These are phyloP conservation scores for Populus tremula DNA, from an alignment of 345 rosid species.

Conservation along the genomic window DNA sequence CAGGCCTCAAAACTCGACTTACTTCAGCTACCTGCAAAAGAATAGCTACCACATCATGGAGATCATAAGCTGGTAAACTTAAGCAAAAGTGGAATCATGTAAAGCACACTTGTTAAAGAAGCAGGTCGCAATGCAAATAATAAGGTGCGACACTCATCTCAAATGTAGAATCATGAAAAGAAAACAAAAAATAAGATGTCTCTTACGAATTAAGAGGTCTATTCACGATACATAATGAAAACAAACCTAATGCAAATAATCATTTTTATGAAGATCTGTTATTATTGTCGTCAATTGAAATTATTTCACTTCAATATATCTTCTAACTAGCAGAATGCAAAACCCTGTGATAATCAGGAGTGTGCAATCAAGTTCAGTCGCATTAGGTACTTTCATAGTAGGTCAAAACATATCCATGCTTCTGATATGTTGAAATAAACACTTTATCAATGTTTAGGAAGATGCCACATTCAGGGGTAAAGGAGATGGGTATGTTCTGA, in stretches of 20 bases:
- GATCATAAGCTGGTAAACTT: neutral
- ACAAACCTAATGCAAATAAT: too few relatives aligned
- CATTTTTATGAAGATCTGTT: too few relatives aligned
- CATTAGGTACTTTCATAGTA: neutral
- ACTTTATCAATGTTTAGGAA: neutral
- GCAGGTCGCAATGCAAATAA: neutral
- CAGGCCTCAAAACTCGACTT: conserved; percentile 80
- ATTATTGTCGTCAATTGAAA: too few relatives aligned
- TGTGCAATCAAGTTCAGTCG: neutral
- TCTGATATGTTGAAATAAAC: neutral
- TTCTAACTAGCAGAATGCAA: too few relatives aligned
- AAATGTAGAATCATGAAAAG: neutral
- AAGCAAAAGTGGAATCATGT: neutral
- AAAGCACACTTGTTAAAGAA: neutral
- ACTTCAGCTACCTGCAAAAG: conserved; percentile 70
- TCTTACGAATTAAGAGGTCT: too few relatives aligned
- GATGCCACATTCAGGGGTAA: neutral
- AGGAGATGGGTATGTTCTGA: neutral
- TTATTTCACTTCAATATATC: too few relatives aligned
- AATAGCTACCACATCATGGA: neutral
- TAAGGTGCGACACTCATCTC: neutral
- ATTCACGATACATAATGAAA: too few relatives aligned
- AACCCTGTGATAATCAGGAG: neutral
- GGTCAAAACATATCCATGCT: neutral
- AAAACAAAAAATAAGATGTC: too few relatives aligned